A percentile compares a stretch with the other conserved stretches of the same genome.
Conservation (phyloP, 768 basidiomycete species). For the Lactarius deliciosus region DNA sequence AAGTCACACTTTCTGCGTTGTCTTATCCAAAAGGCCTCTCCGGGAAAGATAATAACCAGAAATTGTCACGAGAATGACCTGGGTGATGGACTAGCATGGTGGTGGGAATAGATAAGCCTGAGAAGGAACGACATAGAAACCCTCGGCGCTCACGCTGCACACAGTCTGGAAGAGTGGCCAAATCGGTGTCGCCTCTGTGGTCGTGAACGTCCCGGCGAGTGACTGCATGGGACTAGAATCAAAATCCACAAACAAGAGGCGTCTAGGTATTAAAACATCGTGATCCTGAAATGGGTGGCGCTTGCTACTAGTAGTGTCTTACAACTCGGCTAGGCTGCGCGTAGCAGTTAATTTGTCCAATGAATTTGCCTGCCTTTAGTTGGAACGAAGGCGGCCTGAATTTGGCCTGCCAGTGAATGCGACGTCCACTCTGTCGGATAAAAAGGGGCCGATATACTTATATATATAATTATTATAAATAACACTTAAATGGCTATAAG, state of each 20-base stretch:
- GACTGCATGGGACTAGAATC: background rate
- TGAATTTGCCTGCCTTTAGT: no score
- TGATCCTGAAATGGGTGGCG: background rate
- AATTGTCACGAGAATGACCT: constrained; percentile 84
- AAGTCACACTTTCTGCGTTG: constrained; percentile 73
- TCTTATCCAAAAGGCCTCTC: constrained; percentile 84
- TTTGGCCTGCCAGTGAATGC: no score
- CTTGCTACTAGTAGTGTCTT: background rate
- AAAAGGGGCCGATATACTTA: no score
- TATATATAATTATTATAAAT: no score
- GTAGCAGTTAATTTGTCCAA: no score
- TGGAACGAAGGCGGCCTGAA: no score
- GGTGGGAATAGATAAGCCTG: background rate
- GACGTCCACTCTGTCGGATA: no score
- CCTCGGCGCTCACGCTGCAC: constrained; percentile 47
- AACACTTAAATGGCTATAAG: no score
- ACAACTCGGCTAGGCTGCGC: no score
- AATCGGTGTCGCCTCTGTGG: constrained; percentile 36
- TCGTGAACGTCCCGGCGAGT: background rate
- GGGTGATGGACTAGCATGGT: constrained; percentile 68
- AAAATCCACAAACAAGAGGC: background rate
- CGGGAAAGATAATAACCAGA: constrained; percentile 80
- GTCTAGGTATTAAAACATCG: background rate
- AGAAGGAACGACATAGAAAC: background rate
- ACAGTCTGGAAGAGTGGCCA: constrained; percentile 53